Evolutionary conservation across 345 rosid genomes (phyloP), one percentile per base, ranked within the genome.

Genomic region (Salix koriyanagi): DNA sequence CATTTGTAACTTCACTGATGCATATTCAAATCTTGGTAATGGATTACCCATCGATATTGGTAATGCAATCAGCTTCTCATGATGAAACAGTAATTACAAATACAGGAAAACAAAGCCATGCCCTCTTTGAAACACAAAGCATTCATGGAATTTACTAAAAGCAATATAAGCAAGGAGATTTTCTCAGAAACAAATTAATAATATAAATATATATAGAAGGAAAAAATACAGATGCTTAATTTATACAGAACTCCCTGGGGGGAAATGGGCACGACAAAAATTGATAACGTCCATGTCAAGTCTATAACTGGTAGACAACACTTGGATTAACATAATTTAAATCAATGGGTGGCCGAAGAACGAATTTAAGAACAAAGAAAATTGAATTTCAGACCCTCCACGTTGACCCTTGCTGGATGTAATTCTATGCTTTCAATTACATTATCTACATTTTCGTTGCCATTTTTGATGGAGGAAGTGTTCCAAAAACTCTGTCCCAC

Each of bases 401-500:
- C 34, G 54, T 25, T 58, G 11, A 32, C 56, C 34, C 58, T 39
- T 54, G 37, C 69, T 32, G 25, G 52, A 13, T 75, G 26, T 30
- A 52, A 2, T 74, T 3, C 46, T 60, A 50, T 19, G 26, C 70
- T 65, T 44, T 46, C 70, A 32, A 52, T 70, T 21, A 19, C 36
- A n/a, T 64, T 19, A 74, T 74, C 76, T 70, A 66, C 70, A 69
- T 54, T 46, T 78, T 74, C 32, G 65, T 54, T 11, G 30, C 72
- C 32, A 50, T 60, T 60, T 72, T 82, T 9, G 64, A 36, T 37
- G 85, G 82, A 69, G 98, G 99, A 82, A 91, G 89, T 70, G 99
- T 96, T 81, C 93, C 91, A 21, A 96, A 93, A 71, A 92, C 91
- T 76, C 70, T 80, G 86, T 93, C 99, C 99, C 98, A 96, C 6